A percentile compares a stretch with the other conserved stretches of the same genome.
Conservation (phyloP, 352 stramenopile genomes). For the Paralagenidium karlingii region DNA sequence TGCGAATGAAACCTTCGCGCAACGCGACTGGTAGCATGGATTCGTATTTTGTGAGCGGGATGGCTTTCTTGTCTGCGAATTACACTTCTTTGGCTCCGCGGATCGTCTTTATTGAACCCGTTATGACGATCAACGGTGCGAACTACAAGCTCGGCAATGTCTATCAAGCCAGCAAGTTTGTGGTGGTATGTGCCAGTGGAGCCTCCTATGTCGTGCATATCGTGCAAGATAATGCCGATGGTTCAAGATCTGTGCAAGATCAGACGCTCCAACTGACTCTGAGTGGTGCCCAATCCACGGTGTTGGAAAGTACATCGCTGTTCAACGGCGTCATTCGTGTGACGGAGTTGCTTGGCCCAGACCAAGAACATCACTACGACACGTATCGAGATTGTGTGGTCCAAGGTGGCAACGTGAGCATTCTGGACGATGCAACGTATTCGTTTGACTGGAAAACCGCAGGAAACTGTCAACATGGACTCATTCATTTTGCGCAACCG, state of each 20-base stretch:
- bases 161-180: constrained; percentile 18
- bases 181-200: constrained; percentile 20
- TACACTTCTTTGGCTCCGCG: constrained; percentile 39
- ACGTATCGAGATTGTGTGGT: constrained; percentile 43
- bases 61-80: constrained; percentile 56
- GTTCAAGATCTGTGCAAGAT: too few species aligned
- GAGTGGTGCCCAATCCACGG: constrained; percentile 19
- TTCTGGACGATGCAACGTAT: constrained; percentile 48
- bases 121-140: background rate
- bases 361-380: constrained; percentile 30
- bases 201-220: constrained; percentile 22
- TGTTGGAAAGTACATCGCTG: constrained; percentile 17
- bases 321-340: constrained; percentile 44
- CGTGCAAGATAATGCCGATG: too few species aligned
- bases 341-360: constrained; percentile 27
- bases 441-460: constrained; percentile 42
- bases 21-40: constrained; percentile 19
- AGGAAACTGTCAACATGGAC: constrained; percentile 27
- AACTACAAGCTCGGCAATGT: constrained; percentile 11
- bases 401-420: constrained; percentile 24
- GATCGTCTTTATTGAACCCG: constrained; percentile 11
- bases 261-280: background rate
- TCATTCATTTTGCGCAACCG: constrained; percentile 50
- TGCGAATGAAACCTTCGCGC: constrained; percentile 17
- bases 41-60: constrained; percentile 46